Percentiles rank a stretch among this genome's conserved stretches.
Evolutionary conservation across 805 yeast genomes (phyloP).

Genomic region (Metschnikowia vanudenii): DNA sequence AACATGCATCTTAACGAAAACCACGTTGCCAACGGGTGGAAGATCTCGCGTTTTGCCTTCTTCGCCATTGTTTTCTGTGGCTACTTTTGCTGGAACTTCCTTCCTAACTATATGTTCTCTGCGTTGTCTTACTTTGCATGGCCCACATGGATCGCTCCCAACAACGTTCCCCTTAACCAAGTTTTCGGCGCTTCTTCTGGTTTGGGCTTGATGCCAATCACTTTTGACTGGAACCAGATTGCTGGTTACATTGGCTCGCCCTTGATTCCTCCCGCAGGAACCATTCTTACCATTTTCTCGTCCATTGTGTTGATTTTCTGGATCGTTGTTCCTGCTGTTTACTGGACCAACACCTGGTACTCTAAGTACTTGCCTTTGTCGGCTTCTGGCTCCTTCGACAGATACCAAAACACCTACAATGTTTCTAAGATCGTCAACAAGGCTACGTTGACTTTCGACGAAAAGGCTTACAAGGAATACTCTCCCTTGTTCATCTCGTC

Average conservation of each 20-base stretch:
- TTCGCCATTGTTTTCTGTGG: conserved; percentile 4
- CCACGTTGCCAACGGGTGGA: conserved; percentile 62
- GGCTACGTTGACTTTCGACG: conserved; percentile 40
- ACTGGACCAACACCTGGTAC: conserved; percentile 57
- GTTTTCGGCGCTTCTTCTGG: conserved; percentile 64
- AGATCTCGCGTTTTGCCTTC: conserved; percentile 26
- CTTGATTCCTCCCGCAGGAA: conserved; percentile 57
- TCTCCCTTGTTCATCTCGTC: conserved; percentile 64
- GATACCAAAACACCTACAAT: conserved; percentile 49
- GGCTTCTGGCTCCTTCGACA: conserved; percentile 48
- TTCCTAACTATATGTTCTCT: conserved; percentile 45
- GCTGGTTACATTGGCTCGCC: conserved; percentile 60
- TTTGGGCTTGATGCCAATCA: conserved; percentile 61
- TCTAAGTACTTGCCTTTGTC: conserved; percentile 60
- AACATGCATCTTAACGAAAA: conserved; percentile 51
- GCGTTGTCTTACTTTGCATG: conserved; percentile 62
- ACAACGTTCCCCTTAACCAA: conserved; percentile 59
- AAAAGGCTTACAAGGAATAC: conserved; percentile 50
- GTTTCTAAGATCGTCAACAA: conserved; percentile 47
- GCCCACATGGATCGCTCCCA: conserved; percentile 65
- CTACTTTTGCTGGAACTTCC: conserved; percentile 11
- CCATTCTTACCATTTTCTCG: conserved; percentile 45
- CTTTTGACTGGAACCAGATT: conserved; percentile 69
- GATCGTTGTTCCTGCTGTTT: conserved; percentile 52
- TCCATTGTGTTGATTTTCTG: conserved; percentile 42